Base-by-base conservation (phyloP, 164 flowering plant species). In the Umbilicus rupestris region DNA sequence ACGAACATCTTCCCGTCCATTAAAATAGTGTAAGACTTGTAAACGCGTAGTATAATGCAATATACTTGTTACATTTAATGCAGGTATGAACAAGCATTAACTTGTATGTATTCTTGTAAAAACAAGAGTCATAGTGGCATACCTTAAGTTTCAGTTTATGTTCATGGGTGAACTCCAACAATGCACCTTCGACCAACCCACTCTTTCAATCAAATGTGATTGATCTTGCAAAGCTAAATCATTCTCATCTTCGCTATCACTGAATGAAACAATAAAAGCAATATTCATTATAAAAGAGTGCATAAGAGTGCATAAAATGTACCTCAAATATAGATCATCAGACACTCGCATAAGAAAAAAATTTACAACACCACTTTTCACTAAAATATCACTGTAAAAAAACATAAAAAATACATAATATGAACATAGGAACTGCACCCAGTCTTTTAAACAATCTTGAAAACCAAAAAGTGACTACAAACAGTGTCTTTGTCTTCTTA, bases 1-100 rank as follows among this genome's bases (percentile, higher is more conserved):
- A 73, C 97, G 78, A 52, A 92, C 76, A 39, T 87, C 88, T 52
- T 87, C 96, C 99, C 92, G 79, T 39, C 45, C 26, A 73, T 29
- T 37, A 20, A 62, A 73, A 72, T 50, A 10, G 28, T 20, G 30
- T 10, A 24, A 22, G 10, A 39, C 12, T 9, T 39, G 8, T 20
- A 17, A 35, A 9, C 7, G 20, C 46, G 20, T n/a, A 28, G 45
- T 35, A 63, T 7, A 55, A 22, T 10, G 30, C 26, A 55, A 22
- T 22, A 55, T 29, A 22, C 26, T 10, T 6, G 28, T 24, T 26
- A 30, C 3, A 55, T 2, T 10, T 8, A 28, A 28, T 55, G 60
- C 33, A 28, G 60, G 2, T 26, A 55, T 16, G 29, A 55, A 55
- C 3, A 26, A 55, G 12, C 19, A 29, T 24, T 24, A 22, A 16